These are phyloP conservation scores for Diplogelasinospora grovesii DNA, from an alignment of 495 filamentous ascomycete species.

Conservation along the genomic window DNA sequence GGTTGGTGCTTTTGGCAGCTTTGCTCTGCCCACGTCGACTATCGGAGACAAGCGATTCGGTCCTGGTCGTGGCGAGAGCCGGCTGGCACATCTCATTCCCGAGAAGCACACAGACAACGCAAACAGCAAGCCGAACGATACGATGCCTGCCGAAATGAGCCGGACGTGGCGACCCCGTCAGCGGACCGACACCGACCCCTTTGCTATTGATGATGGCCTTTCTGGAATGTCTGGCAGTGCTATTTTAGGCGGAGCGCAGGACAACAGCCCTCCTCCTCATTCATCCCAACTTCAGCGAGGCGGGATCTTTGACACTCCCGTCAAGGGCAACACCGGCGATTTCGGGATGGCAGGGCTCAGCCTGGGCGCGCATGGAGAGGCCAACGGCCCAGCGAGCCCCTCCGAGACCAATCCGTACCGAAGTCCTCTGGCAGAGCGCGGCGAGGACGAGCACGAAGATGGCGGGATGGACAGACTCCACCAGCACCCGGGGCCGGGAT, in stretches of 20 bases:
- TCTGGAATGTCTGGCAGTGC: slow-evolving; percentile 72
- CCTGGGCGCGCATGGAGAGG: slow-evolving; percentile 47
- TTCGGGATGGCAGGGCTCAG: slow-evolving; percentile 81
- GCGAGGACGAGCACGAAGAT: slow-evolving; percentile 63
- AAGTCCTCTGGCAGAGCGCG: slow-evolving; percentile 61
- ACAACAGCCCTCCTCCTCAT: slow-evolving; percentile 55
- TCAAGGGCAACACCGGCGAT: slow-evolving; percentile 50
- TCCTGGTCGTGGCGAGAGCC: slow-evolving; percentile 68
- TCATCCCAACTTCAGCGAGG: slow-evolving; percentile 30
- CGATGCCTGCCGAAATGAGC: slow-evolving; percentile 23
- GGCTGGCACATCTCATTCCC: slow-evolving; percentile 75
- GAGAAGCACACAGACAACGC: slow-evolving; percentile 69
- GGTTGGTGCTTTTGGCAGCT: slow-evolving; percentile 85
- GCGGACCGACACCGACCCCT: slow-evolving; percentile 78
- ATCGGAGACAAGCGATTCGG: slow-evolving; percentile 70
- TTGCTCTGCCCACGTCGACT: slow-evolving; percentile 49
- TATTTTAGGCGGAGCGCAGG: slow-evolving; percentile 70
- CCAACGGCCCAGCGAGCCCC: slow-evolving; percentile 64
- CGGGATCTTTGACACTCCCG: slow-evolving; percentile 48
- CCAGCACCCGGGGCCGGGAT: slow-evolving; percentile 27
- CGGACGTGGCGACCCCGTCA: slow-evolving; percentile 46
- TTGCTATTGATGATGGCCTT: slow-evolving; percentile 55
- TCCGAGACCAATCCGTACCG: slow-evolving; percentile 97
- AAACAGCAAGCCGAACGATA: slow-evolving; percentile 29
- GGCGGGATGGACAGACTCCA: slow-evolving; percentile 51